A percentile compares a stretch with the other conserved stretches of the same genome.
These are phyloP conservation scores for Plasmodium sp. DNA, from an alignment of 169 alveolate species.

Conservation along the genomic window DNA sequence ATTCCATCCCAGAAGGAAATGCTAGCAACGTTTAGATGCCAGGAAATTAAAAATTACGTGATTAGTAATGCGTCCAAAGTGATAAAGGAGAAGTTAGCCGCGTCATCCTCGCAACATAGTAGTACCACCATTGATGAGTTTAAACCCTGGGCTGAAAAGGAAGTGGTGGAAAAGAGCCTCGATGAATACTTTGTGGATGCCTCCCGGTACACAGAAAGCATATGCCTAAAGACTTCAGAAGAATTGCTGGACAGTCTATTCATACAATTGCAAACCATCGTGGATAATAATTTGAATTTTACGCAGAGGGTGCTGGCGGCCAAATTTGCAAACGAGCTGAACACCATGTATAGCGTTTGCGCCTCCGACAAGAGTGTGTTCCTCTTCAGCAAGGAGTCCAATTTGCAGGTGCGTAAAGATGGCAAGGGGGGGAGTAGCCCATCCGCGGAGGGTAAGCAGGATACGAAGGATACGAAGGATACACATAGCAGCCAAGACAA, in stretches of 20 bases:
- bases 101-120: constrained; percentile 13
- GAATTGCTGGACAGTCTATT: constrained; percentile 61
- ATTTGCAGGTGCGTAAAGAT: constrained; percentile 14
- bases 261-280: constrained; percentile 77
- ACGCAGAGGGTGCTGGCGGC: constrained; percentile 68
- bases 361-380: constrained; percentile 69
- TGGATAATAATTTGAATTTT: constrained; percentile 77
- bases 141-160: constrained; percentile 74
- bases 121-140: constrained; percentile 59
- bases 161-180: constrained; percentile 68
- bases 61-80: constrained; percentile 45
- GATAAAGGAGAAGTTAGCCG: constrained; percentile 55
- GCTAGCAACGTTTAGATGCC: constrained; percentile 89
- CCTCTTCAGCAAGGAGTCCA: constrained; percentile 67
- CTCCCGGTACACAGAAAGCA: constrained; percentile 79
- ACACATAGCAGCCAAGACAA: constrained; percentile 15
- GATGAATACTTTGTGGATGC: constrained; percentile 79
- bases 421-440: not conserved
- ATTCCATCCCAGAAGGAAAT: constrained; percentile 90
- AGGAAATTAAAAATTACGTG: constrained; percentile 84
- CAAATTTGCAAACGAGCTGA: constrained; percentile 74
- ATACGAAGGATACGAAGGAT: not conserved
- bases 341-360: constrained; percentile 72
- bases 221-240: constrained; percentile 73
- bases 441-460: not conserved